phyloP scores from a whole-genome alignment of 1,284 basidiomycete species.

The Rhodotorula sp. region DNA sequence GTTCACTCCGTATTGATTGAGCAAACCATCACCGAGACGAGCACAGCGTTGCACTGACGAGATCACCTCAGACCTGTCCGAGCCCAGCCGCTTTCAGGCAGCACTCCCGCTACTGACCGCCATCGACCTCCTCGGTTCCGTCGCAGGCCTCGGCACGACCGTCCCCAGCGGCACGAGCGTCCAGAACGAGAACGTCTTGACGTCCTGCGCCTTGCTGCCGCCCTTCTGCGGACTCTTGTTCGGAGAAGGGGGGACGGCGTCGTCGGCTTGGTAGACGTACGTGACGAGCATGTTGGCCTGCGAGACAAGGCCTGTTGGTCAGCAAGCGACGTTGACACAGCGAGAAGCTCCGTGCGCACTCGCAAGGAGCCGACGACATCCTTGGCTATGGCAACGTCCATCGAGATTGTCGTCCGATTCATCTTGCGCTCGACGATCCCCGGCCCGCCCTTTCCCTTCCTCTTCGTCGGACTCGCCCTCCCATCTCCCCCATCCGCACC shows the following conservation, averaged over 20 bases:
- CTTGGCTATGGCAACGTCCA: slow-evolving; percentile 74
- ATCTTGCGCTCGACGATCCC: slow-evolving; percentile 80
- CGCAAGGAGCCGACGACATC: slow-evolving; percentile 70
- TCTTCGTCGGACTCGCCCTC: slow-evolving; percentile 31
- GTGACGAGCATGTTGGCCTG: slow-evolving; percentile 90
- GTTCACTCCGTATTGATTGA: no score
- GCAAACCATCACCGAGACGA: no score
- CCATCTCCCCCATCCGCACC: neutral
- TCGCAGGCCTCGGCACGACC: slow-evolving; percentile 50
- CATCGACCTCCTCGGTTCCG: slow-evolving; percentile 18
- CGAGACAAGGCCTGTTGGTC: neutral
- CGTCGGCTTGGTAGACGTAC: slow-evolving; percentile 87
- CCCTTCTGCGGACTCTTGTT: slow-evolving; percentile 59
- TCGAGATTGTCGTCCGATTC: slow-evolving; percentile 79
- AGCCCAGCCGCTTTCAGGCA: no score
- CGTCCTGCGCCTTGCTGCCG: slow-evolving; percentile 41
- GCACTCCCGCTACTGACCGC: slow-evolving; percentile 21
- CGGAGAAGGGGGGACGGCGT: slow-evolving; percentile 48
- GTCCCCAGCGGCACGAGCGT: slow-evolving; percentile 73
- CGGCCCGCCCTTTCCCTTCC: slow-evolving; percentile 55
- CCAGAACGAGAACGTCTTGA: slow-evolving; percentile 83
- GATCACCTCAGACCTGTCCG: no score
- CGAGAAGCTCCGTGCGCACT: slow-evolving; percentile 54
- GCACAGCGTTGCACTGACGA: no score
- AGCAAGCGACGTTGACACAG: slow-evolving; percentile 18